Percentiles rank a stretch among this genome's conserved stretches.
phyloP scores from a whole-genome alignment of 1,139 yeast genomes.

The Yamadazyma spencermartinsiae region DNA sequence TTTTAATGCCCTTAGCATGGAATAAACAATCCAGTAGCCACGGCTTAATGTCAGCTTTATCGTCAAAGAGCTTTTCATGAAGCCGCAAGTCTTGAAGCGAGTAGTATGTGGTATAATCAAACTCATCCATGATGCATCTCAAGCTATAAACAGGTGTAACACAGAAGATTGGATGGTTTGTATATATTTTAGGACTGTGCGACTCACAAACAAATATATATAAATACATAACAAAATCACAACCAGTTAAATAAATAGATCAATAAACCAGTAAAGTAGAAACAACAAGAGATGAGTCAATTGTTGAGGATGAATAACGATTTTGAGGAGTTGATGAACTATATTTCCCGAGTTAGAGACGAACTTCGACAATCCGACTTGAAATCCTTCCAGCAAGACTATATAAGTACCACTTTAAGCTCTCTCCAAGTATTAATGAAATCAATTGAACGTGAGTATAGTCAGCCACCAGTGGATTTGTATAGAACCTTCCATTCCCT shows the following conservation, averaged over 20 bases:
- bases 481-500: background rate
- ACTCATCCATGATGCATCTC: background rate
- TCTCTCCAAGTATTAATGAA: conserved; percentile 8
- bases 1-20: conserved; percentile 51
- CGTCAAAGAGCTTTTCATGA: conserved; percentile 14
- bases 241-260: too few species aligned
- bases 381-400: conserved; percentile 14
- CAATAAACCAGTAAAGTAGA: too few species aligned
- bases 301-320: background rate
- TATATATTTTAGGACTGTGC: too few species aligned
- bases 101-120: background rate
- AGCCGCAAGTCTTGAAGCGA: conserved; percentile 12
- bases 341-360: background rate
- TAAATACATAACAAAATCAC: too few species aligned
- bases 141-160: background rate
- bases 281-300: too few species aligned
- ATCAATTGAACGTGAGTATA: conserved; percentile 5
- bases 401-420: conserved; percentile 10
- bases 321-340: background rate
- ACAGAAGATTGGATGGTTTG: background rate
- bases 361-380: conserved; percentile 2
- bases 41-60: conserved; percentile 55
- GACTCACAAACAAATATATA: too few species aligned
- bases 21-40: conserved; percentile 57
- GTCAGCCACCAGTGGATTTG: background rate